These are phyloP conservation scores for Botrytis fragariae DNA, from an alignment of 2,329 filamentous ascomycete genomes.

Conservation along the genomic window DNA sequence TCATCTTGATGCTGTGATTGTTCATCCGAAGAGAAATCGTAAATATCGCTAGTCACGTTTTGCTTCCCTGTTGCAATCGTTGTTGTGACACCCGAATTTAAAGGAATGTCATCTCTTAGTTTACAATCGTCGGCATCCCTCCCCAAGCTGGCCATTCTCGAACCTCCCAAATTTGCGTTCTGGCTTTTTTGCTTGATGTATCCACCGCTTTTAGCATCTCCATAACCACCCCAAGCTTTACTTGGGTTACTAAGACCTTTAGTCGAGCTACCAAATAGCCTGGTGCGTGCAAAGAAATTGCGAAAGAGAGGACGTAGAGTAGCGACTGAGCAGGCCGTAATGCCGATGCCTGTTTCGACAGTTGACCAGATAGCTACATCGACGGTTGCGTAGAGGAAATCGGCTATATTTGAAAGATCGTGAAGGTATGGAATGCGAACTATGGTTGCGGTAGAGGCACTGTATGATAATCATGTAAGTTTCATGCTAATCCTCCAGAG, in stretches of 20 bases:
- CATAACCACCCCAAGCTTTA: neutral
- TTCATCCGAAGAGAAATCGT: neutral
- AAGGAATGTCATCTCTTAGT: constrained; percentile 1
- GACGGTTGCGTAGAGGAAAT: constrained; percentile 43
- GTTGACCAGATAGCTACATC: constrained; percentile 45
- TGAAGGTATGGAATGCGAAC: constrained; percentile 45
- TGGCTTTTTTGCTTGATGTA: constrained; percentile 9
- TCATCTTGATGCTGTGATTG: neutral
- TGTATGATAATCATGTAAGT: neutral
- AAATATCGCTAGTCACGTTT: neutral
- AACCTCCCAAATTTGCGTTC: neutral
- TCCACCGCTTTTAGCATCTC: neutral
- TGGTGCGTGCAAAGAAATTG: constrained; percentile 26
- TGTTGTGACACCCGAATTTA: neutral
- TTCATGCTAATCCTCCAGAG: neutral
- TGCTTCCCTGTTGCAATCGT: neutral
- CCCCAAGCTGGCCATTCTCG: neutral
- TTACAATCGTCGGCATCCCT: neutral
- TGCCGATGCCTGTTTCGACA: constrained; percentile 43
- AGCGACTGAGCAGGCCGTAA: constrained; percentile 42
- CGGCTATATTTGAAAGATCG: constrained; percentile 38
- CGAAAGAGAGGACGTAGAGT: constrained; percentile 42
- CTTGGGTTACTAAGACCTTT: neutral
- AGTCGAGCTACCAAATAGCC: neutral
- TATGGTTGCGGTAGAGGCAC: constrained; percentile 44